Evolutionary conservation across 208 protist genomes (phyloP), one percentile per base, ranked within the genome.

Genomic region (Crithidia bombi): DNA sequence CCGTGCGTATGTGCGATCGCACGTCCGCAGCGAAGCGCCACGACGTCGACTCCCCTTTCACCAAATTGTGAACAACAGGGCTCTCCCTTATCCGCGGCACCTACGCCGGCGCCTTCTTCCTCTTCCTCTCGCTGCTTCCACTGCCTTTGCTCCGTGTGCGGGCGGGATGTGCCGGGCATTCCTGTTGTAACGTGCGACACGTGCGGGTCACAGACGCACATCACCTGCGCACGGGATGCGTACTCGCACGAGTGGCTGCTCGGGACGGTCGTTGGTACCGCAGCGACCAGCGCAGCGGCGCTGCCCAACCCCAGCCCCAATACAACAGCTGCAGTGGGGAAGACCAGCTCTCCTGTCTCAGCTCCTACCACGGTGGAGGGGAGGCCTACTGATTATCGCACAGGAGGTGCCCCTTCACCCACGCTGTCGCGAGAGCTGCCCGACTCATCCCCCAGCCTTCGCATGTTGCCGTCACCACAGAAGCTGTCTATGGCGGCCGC

Each of bases 91-190:
- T 39, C 38, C 21, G 1, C 56, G 21, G 28, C 51, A 39, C 9
- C 30, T n/a, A n/a, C n/a, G 5, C 15, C 51, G 17, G 12, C 33
- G 52, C 33, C 19, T 1, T 38, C 25, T 3, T 19, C 54, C 2
- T n/a, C 47, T 46, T 12, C n/a, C 43, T 36, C 63, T 54, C 55
- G 52, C 61, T 86, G 83, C 59, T 77, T 75, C 52, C 50, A 79
- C 46, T 88, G 83, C 62, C 69, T 75, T 21, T 92, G 86, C 71
- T 79, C 76, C 14, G 81, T 81, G 47, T 92, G 84, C 57, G 81
- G 82, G 14, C 63, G 61, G 33, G 49, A 64, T 35, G 41, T 64
- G 32, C 65, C 47, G 23, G 76, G 58, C 38, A 46, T 71, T 33
- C 63, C 54, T 23, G 44, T 76, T 9, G 15, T 86, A 35, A 65